Evolutionary conservation across 108 stramenopile genomes (phyloP).

Genomic region (Conticribra weissflogii): DNA sequence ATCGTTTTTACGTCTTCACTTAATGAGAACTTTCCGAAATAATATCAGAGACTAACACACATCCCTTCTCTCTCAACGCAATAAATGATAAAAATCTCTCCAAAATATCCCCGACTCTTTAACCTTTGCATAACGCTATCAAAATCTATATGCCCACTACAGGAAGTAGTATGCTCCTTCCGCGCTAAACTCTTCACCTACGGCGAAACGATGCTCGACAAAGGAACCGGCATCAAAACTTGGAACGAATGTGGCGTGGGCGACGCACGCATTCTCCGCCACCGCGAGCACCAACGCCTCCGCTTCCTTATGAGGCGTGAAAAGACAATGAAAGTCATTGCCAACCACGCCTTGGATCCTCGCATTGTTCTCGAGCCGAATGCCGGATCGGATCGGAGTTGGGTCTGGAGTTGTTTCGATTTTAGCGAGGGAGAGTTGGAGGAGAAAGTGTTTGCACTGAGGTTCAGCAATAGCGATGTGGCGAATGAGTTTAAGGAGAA

Average conservation of each 20-base stretch:
- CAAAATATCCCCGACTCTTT: background rate
- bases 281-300: slow-evolving; percentile 87
- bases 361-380: slow-evolving; percentile 95
- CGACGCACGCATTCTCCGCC: slow-evolving; percentile 94
- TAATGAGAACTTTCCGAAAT: too few species aligned
- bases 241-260: slow-evolving; percentile 99
- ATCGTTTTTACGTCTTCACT: background rate
- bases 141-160: background rate
- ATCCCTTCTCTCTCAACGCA: background rate
- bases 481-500: slow-evolving; percentile 93
- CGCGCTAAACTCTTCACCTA: slow-evolving; percentile 96
- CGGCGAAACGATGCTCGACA: slow-evolving; percentile 97
- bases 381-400: slow-evolving; percentile 92
- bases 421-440: slow-evolving; percentile 92
- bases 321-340: slow-evolving; percentile 99
- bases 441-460: slow-evolving; percentile 96
- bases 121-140: too few species aligned
- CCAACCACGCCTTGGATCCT: slow-evolving; percentile 97
- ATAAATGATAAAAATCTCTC: background rate
- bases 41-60: background rate
- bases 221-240: slow-evolving; percentile 95
- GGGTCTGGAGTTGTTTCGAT: slow-evolving; percentile 99
- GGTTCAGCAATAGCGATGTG: slow-evolving; percentile 92
- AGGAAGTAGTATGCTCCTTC: slow-evolving; percentile 65
- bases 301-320: slow-evolving; percentile 99